Percentiles rank a stretch among this genome's conserved stretches.
phyloP scores from a whole-genome alignment of 1,139 yeast species.

The Pichia sp. region DNA sequence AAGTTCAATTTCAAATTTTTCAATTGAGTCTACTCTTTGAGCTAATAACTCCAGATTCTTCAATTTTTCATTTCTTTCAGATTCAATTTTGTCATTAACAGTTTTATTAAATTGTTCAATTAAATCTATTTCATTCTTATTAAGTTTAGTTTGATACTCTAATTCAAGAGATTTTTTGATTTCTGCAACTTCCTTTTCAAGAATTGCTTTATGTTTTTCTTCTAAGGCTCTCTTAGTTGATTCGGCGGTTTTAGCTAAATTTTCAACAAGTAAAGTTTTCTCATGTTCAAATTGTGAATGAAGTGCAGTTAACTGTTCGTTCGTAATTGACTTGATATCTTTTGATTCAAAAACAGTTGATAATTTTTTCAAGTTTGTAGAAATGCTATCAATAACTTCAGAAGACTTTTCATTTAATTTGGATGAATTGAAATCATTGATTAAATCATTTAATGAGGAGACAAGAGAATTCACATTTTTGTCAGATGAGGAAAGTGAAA shows the following conservation, averaged over 20 bases:
- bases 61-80: constrained; percentile 78
- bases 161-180: constrained; percentile 61
- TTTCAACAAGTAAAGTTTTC: constrained; percentile 45
- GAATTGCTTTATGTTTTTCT: constrained; percentile 51
- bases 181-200: constrained; percentile 62
- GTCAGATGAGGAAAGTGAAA: constrained; percentile 28
- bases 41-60: constrained; percentile 59
- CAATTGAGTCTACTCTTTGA: constrained; percentile 51
- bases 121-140: constrained; percentile 64
- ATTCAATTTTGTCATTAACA: constrained; percentile 58
- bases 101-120: constrained; percentile 64
- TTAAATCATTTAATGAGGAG: constrained; percentile 31
- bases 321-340: constrained; percentile 39
- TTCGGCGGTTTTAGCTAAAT: constrained; percentile 43
- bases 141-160: constrained; percentile 73
- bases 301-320: constrained; percentile 42
- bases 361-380: constrained; percentile 30
- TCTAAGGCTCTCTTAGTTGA: constrained; percentile 58
- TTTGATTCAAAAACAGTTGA: constrained; percentile 38
- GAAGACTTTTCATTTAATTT: constrained; percentile 31
- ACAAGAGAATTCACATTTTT: constrained; percentile 29
- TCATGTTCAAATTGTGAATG: constrained; percentile 46
- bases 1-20: constrained; percentile 51
- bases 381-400: constrained; percentile 40
- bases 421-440: constrained; percentile 29